phyloP scores from a whole-genome alignment of 805 yeast genomes.

The Candida methanosorbosa region DNA sequence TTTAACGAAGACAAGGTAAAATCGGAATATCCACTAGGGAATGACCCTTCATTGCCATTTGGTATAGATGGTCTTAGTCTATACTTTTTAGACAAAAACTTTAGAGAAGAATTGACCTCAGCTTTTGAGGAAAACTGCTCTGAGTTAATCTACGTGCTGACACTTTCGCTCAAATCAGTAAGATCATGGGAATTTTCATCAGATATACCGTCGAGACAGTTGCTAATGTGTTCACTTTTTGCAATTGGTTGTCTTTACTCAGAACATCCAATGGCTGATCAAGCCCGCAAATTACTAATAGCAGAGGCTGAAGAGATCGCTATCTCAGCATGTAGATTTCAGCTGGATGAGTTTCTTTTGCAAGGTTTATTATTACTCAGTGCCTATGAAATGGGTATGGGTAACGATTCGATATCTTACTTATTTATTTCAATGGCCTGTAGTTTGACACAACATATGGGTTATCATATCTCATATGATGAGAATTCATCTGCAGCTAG shows the following conservation, averaged over 20 bases:
- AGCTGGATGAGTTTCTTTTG: conserved; percentile 15
- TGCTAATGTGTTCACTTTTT: conserved; percentile 16
- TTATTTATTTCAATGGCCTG: conserved; percentile 22
- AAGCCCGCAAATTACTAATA: conserved; percentile 11
- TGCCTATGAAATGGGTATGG: conserved; percentile 23
- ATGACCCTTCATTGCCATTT: neutral
- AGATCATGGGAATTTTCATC: conserved; percentile 11
- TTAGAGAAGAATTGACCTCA: conserved; percentile 5
- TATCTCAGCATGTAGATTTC: conserved; percentile 12
- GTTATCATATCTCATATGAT: conserved; percentile 21
- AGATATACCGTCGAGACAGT: conserved; percentile 13
- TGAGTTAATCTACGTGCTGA: conserved; percentile 7
- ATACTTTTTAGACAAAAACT: conserved; percentile 9
- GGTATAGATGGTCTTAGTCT: conserved; percentile 8
- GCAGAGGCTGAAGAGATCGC: conserved; percentile 17
- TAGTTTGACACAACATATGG: conserved; percentile 25
- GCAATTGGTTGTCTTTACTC: conserved; percentile 19
- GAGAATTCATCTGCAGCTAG: conserved; percentile 9
- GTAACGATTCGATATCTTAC: conserved; percentile 22
- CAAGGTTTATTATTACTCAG: conserved; percentile 19
- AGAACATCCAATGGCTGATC: conserved; percentile 6
- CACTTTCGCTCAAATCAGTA: conserved; percentile 6
- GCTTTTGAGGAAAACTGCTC: conserved; percentile 10
- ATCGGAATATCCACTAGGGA: neutral
- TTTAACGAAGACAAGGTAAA: too few relatives aligned